These are phyloP conservation scores for Kwoniella shivajii DNA, from an alignment of 1,284 basidiomycete genomes.

Conservation along the genomic window DNA sequence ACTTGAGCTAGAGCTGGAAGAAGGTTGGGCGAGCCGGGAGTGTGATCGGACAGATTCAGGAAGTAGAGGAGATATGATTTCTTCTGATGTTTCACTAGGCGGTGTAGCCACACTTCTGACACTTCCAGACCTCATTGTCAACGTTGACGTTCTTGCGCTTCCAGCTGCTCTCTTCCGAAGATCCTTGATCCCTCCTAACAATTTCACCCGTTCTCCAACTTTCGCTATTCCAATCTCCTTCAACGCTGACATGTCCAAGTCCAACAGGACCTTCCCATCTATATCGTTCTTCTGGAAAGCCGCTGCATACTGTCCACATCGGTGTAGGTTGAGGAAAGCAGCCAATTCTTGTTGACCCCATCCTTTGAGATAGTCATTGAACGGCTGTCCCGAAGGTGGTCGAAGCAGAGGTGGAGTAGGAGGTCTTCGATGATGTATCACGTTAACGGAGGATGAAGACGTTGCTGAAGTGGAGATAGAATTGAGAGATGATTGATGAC, in stretches of 20 bases:
- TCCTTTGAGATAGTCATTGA: constrained; percentile 37
- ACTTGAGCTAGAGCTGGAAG: constrained; percentile 3
- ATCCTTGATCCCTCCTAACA: constrained; percentile 77
- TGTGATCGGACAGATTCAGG: constrained; percentile 1
- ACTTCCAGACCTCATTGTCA: constrained; percentile 26
- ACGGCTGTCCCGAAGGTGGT: constrained; percentile 29
- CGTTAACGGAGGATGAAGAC: neutral
- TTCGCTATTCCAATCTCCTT: constrained; percentile 85
- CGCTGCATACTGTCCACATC: constrained; percentile 68
- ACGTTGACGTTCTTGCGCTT: constrained; percentile 10
- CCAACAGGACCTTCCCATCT: constrained; percentile 80
- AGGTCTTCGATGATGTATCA: constrained; percentile 28
- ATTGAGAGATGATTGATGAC: constrained; percentile 14
- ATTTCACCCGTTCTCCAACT: constrained; percentile 85
- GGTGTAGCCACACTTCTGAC: constrained; percentile 23
- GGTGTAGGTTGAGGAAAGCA: constrained; percentile 51
- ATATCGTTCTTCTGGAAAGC: constrained; percentile 83
- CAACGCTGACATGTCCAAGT: constrained; percentile 79
- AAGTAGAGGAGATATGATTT: constrained; percentile 2
- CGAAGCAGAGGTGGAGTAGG: constrained; percentile 40
- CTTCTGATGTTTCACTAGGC: constrained; percentile 15
- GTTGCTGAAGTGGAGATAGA: constrained; percentile 12
- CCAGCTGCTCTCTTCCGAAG: constrained; percentile 60
- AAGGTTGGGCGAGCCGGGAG: constrained; percentile 12
- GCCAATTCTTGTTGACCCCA: constrained; percentile 45